A percentile compares a stretch with the other conserved stretches of the same genome.
Conservation (phyloP, 371 early-diverging fungal genomes). For the Apophysomyces sp. region DNA sequence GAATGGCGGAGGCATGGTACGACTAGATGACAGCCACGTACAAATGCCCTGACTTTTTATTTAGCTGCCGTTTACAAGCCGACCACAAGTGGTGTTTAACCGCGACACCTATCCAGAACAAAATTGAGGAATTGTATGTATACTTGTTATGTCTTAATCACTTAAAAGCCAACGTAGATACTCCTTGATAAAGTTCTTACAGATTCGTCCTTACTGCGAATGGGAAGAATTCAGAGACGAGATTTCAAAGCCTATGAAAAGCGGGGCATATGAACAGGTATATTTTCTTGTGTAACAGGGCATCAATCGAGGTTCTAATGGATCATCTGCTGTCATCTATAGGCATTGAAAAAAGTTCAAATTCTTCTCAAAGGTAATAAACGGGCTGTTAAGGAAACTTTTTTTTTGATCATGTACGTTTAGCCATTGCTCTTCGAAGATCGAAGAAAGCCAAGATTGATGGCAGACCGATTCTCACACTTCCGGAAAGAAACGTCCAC, state of each 20-base stretch:
- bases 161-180: slow-evolving; percentile 12
- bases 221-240: slow-evolving; percentile 55
- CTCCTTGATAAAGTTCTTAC: slow-evolving; percentile 80
- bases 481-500: slow-evolving; percentile 61
- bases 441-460: slow-evolving; percentile 62
- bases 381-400: no score
- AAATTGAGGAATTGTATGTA: slow-evolving; percentile 76
- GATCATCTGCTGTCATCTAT: slow-evolving; percentile 8
- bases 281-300: neutral
- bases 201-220: slow-evolving; percentile 63
- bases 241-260: slow-evolving; percentile 43
- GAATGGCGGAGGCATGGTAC: slow-evolving; percentile 55
- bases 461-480: slow-evolving; percentile 64
- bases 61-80: slow-evolving; percentile 57
- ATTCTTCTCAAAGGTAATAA: slow-evolving; percentile 31
- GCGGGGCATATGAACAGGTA: slow-evolving; percentile 7
- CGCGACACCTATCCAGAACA: slow-evolving; percentile 83
- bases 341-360: slow-evolving; percentile 41
- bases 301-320: slow-evolving; percentile 22
- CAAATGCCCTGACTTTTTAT: neutral
- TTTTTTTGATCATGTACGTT: neutral
- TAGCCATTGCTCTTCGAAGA: slow-evolving; percentile 66
- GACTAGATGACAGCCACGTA: neutral
- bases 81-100: slow-evolving; percentile 83
- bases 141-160: neutral